phyloP scores from a whole-genome alignment of 2,329 filamentous ascomycete species.

The Cladophialophora exuberans region DNA sequence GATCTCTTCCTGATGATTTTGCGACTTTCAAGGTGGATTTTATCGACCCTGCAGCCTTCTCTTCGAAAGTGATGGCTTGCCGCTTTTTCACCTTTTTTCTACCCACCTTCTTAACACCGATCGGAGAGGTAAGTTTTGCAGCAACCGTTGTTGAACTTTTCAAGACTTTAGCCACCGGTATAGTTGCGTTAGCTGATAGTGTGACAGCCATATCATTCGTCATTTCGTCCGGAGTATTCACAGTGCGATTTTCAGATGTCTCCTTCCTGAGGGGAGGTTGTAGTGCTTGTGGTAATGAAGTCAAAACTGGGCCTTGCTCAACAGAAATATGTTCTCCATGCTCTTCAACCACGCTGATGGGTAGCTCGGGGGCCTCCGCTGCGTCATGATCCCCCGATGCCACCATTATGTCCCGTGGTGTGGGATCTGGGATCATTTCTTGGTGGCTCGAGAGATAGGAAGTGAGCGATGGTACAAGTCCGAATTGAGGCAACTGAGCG shows the following conservation, averaged over 20 bases:
- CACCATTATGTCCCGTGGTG: background rate
- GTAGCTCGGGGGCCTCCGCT: background rate
- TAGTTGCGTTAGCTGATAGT: background rate
- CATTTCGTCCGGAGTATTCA: no score
- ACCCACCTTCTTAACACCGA: constrained; percentile 12
- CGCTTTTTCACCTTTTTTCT: constrained; percentile 33
- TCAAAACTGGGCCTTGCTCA: background rate
- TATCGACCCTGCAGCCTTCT: constrained; percentile 21
- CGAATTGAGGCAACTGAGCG: constrained; percentile 14
- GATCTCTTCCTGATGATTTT: constrained; percentile 14
- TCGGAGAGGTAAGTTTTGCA: constrained; percentile 1
- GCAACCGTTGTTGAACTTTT: constrained; percentile 33
- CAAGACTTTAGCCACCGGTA: background rate
- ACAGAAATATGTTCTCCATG: background rate
- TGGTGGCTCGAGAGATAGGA: constrained; percentile 24
- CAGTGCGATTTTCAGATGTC: background rate
- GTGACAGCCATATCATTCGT: no score
- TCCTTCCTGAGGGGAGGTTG: background rate
- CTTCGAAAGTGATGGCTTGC: constrained; percentile 24
- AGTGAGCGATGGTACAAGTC: constrained; percentile 3
- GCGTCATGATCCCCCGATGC: background rate
- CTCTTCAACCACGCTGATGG: background rate
- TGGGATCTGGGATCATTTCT: constrained; percentile 8
- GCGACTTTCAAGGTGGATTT: constrained; percentile 30
- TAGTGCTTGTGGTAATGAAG: no score